Evolutionary conservation across 192 early-diverging fungal genomes (phyloP).

Genomic region (Phycomyces blakesleeanus): DNA sequence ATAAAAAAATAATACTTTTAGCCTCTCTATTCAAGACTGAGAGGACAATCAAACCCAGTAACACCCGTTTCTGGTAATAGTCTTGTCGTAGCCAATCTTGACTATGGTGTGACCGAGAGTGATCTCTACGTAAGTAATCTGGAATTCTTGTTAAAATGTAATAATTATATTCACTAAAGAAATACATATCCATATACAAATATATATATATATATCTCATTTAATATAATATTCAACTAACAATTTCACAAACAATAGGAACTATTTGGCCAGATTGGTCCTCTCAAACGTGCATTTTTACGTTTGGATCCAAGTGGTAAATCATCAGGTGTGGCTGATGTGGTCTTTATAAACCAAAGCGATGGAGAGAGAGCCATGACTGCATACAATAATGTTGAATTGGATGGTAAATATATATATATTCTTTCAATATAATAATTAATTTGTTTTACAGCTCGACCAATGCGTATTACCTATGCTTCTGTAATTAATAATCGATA

Average conservation of each 20-base stretch:
- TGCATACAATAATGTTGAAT: constrained; percentile 41
- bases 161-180: too few relatives aligned
- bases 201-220: too few relatives aligned
- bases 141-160: too few relatives aligned
- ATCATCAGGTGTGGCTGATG: constrained; percentile 47
- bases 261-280: constrained; percentile 49
- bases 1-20: too few relatives aligned
- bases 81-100: constrained; percentile 36
- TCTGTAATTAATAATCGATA: too few relatives aligned
- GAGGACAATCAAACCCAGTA: background rate
- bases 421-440: too few relatives aligned
- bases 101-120: constrained; percentile 52
- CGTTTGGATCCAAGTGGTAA: constrained; percentile 49
- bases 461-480: constrained; percentile 22
- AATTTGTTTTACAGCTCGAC: constrained; percentile 3
- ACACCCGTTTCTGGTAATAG: background rate
- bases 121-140: constrained; percentile 52
- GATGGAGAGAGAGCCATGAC: constrained; percentile 43
- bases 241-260: constrained; percentile 37
- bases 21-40: background rate
- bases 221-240: constrained; percentile 10
- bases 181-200: too few relatives aligned
- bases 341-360: constrained; percentile 36
- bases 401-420: constrained; percentile 51
- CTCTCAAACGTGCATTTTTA: constrained; percentile 35